These are phyloP conservation scores for Clavulina sp. DNA, from an alignment of 768 basidiomycete species.

Conservation along the genomic window DNA sequence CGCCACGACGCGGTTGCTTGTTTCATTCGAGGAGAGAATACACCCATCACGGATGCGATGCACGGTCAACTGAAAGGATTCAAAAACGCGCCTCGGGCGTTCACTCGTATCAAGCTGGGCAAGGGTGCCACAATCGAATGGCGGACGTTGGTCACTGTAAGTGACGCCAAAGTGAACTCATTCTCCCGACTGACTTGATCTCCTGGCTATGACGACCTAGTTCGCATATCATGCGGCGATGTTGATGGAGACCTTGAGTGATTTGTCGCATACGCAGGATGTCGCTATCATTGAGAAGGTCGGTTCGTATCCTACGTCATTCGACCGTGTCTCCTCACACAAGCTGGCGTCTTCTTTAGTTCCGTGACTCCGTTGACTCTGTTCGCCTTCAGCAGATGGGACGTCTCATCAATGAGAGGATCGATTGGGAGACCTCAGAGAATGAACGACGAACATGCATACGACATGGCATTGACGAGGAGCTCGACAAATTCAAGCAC, in stretches of 20 bases:
- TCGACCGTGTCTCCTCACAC: not conserved
- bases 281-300: slow-evolving; percentile 52
- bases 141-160: slow-evolving; percentile 62
- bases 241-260: slow-evolving; percentile 49
- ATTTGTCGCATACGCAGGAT: slow-evolving; percentile 35
- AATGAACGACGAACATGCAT: slow-evolving; percentile 55
- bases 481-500: slow-evolving; percentile 70
- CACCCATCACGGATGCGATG: slow-evolving; percentile 33
- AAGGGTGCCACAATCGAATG: slow-evolving; percentile 55
- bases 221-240: slow-evolving; percentile 64
- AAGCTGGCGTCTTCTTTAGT: slow-evolving; percentile 23
- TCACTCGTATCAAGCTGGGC: slow-evolving; percentile 38
- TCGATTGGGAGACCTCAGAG: slow-evolving; percentile 85
- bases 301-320: slow-evolving; percentile 6
- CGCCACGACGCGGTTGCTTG: slow-evolving; percentile 75
- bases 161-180: too few species aligned
- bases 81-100: slow-evolving; percentile 52
- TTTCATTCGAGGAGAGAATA: slow-evolving; percentile 55
- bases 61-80: slow-evolving; percentile 57
- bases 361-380: slow-evolving; percentile 39
- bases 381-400: slow-evolving; percentile 50
- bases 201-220: slow-evolving; percentile 25
- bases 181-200: too few species aligned
- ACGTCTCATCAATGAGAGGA: slow-evolving; percentile 50
- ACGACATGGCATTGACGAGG: slow-evolving; percentile 58